Evolutionary conservation across 2,329 filamentous ascomycete genomes (phyloP).

Genomic region (Exophiala lecanii-corni): DNA sequence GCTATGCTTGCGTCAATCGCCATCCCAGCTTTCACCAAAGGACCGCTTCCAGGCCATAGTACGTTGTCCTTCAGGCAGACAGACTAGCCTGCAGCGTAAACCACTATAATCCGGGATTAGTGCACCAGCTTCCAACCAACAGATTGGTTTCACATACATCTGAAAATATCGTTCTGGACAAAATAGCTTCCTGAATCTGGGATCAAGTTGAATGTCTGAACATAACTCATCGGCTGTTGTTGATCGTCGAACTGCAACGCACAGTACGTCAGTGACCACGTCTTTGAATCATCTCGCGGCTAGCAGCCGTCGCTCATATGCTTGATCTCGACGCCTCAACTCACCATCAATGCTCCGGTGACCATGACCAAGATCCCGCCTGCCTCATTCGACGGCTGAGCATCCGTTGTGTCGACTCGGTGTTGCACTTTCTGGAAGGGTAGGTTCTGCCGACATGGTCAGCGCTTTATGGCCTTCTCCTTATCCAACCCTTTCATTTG

Average conservation of each 20-base stretch:
- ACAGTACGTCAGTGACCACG: constrained; percentile 10
- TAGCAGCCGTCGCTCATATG: too few relatives aligned
- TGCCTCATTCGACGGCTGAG: constrained; percentile 64
- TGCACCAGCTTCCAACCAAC: too few relatives aligned
- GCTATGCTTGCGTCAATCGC: too few relatives aligned
- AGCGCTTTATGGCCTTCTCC: constrained; percentile 5
- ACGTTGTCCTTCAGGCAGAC: neutral
- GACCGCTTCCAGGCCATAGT: too few relatives aligned
- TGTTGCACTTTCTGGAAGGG: constrained; percentile 81
- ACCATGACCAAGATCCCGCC: constrained; percentile 81
- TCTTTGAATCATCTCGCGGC: too few relatives aligned
- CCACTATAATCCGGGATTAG: constrained; percentile 17
- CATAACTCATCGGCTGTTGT: constrained; percentile 82
- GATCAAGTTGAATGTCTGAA: constrained; percentile 80
- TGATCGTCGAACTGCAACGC: constrained; percentile 71
- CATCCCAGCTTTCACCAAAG: too few relatives aligned
- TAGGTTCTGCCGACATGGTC: constrained; percentile 52
- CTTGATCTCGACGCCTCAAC: constrained; percentile 51
- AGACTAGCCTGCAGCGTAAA: constrained; percentile 18
- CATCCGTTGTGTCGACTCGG: constrained; percentile 70
- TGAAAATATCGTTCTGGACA: constrained; percentile 88
- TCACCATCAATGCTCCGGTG: constrained; percentile 77
- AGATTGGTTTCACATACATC: constrained; percentile 13
- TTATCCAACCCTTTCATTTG: neutral
- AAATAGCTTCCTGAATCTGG: constrained; percentile 71